Percentiles rank a stretch among this genome's conserved stretches.
phyloP scores from a whole-genome alignment of 2,329 filamentous ascomycete species.

The Alternaria triticimaculans region DNA sequence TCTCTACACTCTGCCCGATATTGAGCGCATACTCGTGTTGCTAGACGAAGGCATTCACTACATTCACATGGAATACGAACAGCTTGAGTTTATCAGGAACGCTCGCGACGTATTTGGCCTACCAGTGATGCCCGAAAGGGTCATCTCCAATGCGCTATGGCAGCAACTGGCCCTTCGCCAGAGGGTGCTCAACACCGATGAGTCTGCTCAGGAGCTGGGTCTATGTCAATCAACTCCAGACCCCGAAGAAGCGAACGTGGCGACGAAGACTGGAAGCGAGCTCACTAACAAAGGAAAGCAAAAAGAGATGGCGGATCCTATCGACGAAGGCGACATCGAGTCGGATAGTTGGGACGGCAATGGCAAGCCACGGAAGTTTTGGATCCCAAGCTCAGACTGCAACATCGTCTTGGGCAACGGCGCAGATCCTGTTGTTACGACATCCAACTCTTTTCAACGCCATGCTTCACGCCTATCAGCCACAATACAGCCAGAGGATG shows the following conservation, averaged over 20 bases:
- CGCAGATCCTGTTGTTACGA: conserved; percentile 59
- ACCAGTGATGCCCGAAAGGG: conserved; percentile 62
- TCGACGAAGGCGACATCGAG: conserved; percentile 46
- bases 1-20: conserved; percentile 61
- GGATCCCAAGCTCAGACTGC: conserved; percentile 63
- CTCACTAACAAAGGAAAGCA: conserved; percentile 54
- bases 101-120: conserved; percentile 61
- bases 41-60: conserved; percentile 67
- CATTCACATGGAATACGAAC: conserved; percentile 65
- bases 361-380: conserved; percentile 62
- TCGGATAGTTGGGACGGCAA: conserved; percentile 63
- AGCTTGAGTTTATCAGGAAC: conserved; percentile 61
- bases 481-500: conserved; percentile 61
- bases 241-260: conserved; percentile 24
- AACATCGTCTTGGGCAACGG: conserved; percentile 64
- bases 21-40: conserved; percentile 62
- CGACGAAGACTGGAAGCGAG: conserved; percentile 29
- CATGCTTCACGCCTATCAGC: conserved; percentile 58
- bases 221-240: conserved; percentile 55
- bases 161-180: conserved; percentile 64
- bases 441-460: conserved; percentile 53
- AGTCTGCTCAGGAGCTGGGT: conserved; percentile 61
- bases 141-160: conserved; percentile 64
- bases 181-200: conserved; percentile 60
- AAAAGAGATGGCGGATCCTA: conserved; percentile 28